Conservation (phyloP, 768 basidiomycete species). For the Tricholoma flavovirens region DNA sequence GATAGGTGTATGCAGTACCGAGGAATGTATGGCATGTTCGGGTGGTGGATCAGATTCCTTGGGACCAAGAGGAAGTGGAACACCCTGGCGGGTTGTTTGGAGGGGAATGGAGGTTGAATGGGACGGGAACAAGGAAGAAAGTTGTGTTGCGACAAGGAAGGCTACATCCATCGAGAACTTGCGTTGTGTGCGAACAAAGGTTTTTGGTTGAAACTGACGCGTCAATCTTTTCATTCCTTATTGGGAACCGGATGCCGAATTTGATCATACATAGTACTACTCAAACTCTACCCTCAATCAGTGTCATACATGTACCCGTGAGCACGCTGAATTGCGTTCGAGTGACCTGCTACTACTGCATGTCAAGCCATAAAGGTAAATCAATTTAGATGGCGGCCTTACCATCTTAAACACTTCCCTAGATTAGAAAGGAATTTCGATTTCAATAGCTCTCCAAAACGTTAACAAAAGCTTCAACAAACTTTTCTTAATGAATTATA, state of each 20-base stretch:
- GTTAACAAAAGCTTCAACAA: background rate
- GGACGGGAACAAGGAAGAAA: conserved; percentile 58
- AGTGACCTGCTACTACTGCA: background rate
- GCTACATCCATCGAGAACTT: conserved; percentile 26
- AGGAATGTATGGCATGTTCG: conserved; percentile 71
- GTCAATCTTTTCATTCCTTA: background rate
- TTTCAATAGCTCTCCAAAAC: background rate
- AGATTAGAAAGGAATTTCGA: background rate
- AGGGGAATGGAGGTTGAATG: conserved; percentile 48
- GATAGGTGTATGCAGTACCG: conserved; percentile 46
- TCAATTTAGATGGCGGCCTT: background rate
- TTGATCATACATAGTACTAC: too few relatives aligned
- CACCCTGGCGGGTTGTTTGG: conserved; percentile 53
- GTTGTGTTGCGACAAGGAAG: conserved; percentile 53
- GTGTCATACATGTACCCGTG: too few relatives aligned
- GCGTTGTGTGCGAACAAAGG: background rate
- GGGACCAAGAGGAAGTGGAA: conserved; percentile 40
- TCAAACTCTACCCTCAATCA: too few relatives aligned
- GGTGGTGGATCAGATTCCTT: conserved; percentile 42
- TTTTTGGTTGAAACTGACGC: background rate
- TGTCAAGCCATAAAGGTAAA: background rate
- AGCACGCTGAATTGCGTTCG: background rate
- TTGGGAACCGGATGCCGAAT: background rate
- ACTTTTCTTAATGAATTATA: background rate
- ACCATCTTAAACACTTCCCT: background rate